Evolutionary conservation across 352 stramenopile species (phyloP), one percentile per base, ranked within the genome.

Genomic region (Globisporangium sylvaticum): DNA sequence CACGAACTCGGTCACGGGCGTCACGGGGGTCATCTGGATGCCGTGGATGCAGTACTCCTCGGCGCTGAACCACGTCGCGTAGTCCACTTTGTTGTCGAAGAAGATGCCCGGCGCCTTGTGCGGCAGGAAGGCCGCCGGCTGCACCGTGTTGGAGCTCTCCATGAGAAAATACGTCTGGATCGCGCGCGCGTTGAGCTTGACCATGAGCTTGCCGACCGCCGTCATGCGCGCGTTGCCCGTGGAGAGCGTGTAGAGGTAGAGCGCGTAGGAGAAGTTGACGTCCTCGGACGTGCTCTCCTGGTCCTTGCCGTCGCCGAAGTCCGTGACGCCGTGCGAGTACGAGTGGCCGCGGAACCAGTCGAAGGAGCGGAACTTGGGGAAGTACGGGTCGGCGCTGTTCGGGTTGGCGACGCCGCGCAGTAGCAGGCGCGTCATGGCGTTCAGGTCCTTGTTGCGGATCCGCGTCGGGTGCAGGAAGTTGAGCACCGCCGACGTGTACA

Each of bases 41-140:
- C 84, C 84, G 66, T 93, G 84, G 67, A 93, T 91, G 69, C 82
- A 89, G 64, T 88, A 81, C 64, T 75, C 70, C 9, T 88, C 79
- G 4, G 67, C 69, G 39, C 74, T 88, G 74, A 91, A 91, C 84
- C 84, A 91, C 65, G 81, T 93, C 20, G 84, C 74, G 64, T 93
- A 93, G 73, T 93, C 83, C 14, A 79, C 75, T 65, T 93, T 93
- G 71, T 93, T 93, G 68, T 91, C 83, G 44, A 93, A 93, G 44
- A 89, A 74, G 56, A 91, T 93, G 18, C 84, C 84, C 1, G 81
- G 66, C 10, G 81, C 82, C 69, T 89, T 90, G 56, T 79, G 79
- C 3, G 73, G 54, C 1, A 78, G 72, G 59, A 84, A 79, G 20
- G 48, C 68, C 20, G 62, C 59, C 1, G 82, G 82, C 58, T 92